Percentiles rank a stretch among this genome's conserved stretches.
These are phyloP conservation scores for Monosporozyma solicola DNA, from an alignment of 805 yeast genomes.

Conservation along the genomic window DNA sequence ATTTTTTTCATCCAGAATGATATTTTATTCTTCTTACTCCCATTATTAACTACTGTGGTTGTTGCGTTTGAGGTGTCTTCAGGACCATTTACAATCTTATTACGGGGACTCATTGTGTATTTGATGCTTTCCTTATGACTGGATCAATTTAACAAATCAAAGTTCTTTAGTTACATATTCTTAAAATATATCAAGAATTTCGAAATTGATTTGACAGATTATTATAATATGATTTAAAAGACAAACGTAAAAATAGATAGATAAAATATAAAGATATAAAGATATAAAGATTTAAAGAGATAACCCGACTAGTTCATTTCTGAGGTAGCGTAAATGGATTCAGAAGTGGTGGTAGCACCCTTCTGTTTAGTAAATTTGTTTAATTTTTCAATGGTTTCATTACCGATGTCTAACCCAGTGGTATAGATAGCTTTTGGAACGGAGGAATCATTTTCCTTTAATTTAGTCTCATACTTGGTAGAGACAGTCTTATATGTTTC, in stretches of 20 bases:
- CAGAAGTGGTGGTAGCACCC: not conserved
- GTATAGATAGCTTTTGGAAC: conserved; percentile 27
- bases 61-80: not conserved
- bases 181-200: not conserved
- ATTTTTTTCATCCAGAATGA: conserved; percentile 28
- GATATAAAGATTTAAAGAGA: not conserved
- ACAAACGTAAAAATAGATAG: not conserved
- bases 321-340: not conserved
- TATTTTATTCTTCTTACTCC: conserved; percentile 20
- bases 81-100: not conserved
- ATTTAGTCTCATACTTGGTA: conserved; percentile 21
- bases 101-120: not conserved
- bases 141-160: not conserved
- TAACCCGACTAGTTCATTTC: not conserved
- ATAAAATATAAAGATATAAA: not conserved
- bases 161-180: not conserved
- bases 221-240: not conserved
- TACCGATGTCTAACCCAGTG: conserved; percentile 27
- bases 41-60: not conserved
- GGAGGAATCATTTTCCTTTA: conserved; percentile 23
- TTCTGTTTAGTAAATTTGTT: conserved; percentile 6
- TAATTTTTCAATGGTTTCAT: conserved; percentile 21
- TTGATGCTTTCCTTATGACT: not conserved
- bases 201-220: not conserved
- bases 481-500: conserved; percentile 22